Percentiles rank a stretch among this genome's conserved stretches.
Evolutionary conservation across 2,329 filamentous ascomycete species (phyloP).

Genomic region (Fusarium miscanthi): DNA sequence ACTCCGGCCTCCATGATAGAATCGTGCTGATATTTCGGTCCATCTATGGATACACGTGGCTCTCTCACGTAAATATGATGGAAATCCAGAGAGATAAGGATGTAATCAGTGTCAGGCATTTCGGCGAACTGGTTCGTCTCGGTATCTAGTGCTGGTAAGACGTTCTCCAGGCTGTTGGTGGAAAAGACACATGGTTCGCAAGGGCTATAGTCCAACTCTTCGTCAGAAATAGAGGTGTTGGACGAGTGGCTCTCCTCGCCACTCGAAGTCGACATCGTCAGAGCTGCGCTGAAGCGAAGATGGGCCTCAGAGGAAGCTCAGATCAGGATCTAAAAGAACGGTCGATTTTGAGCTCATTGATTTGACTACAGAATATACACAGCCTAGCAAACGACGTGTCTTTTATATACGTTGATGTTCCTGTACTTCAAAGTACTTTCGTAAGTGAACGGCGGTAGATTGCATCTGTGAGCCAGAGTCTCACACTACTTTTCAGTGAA

Average conservation of each 20-base stretch:
- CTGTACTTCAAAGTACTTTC: neutral
- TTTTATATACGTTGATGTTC: neutral
- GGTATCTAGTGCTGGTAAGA: neutral
- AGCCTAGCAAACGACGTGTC: neutral
- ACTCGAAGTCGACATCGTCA: neutral
- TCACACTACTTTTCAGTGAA: neutral
- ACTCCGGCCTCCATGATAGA: conserved; percentile 23
- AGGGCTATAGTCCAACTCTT: neutral
- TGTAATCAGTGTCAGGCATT: conserved; percentile 8
- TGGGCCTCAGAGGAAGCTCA: neutral
- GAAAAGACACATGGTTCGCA: neutral
- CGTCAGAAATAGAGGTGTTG: neutral
- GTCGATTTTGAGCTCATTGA: neutral
- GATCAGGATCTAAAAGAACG: no score
- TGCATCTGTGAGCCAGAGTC: neutral
- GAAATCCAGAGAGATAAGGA: conserved; percentile 21
- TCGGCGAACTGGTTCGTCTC: neutral
- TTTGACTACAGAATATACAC: neutral
- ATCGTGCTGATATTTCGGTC: neutral
- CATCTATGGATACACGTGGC: neutral
- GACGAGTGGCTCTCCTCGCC: neutral
- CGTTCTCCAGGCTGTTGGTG: neutral
- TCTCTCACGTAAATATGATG: conserved; percentile 9
- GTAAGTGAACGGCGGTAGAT: neutral
- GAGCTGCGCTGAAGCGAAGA: neutral